phyloP scores from a whole-genome alignment of 1,284 basidiomycete genomes.

The Trichosporon sp. region DNA sequence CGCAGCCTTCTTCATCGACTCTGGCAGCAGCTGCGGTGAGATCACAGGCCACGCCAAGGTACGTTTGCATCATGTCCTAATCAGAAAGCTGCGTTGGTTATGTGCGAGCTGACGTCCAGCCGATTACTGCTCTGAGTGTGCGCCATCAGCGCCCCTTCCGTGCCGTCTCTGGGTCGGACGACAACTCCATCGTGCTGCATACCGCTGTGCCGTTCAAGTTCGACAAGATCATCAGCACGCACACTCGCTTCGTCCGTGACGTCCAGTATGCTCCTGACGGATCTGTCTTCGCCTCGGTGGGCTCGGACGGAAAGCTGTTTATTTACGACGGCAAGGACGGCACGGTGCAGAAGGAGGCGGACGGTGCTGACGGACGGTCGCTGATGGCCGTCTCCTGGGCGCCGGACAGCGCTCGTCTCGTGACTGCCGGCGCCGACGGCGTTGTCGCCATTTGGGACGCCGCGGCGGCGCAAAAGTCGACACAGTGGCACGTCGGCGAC shows the following conservation, averaged over 20 bases:
- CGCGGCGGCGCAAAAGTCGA: slow-evolving; percentile 60
- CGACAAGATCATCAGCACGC: slow-evolving; percentile 80
- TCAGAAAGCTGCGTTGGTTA: no score
- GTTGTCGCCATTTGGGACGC: slow-evolving; percentile 87
- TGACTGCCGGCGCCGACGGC: slow-evolving; percentile 81
- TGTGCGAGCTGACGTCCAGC: slow-evolving; percentile 46
- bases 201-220: slow-evolving; percentile 82
- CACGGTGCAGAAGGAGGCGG: slow-evolving; percentile 64
- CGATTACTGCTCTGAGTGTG: slow-evolving; percentile 86
- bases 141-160: slow-evolving; percentile 83
- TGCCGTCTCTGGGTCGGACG: slow-evolving; percentile 82
- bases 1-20: slow-evolving; percentile 79
- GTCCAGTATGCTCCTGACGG: slow-evolving; percentile 77
- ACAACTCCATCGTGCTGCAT: slow-evolving; percentile 70
- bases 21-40: slow-evolving; percentile 85
- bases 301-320: slow-evolving; percentile 82
- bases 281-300: slow-evolving; percentile 79
- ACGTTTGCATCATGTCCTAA: not conserved
- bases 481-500: slow-evolving; percentile 65
- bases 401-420: slow-evolving; percentile 64
- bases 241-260: slow-evolving; percentile 92
- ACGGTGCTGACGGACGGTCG: slow-evolving; percentile 56
- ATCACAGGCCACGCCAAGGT: slow-evolving; percentile 90
- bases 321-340: slow-evolving; percentile 89
- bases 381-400: slow-evolving; percentile 70